Percentiles rank a stretch among this genome's conserved stretches.
These are phyloP conservation scores for Nothophaeocryptopus gaeumannii DNA, from an alignment of 2,329 filamentous ascomycete genomes.

Conservation along the genomic window DNA sequence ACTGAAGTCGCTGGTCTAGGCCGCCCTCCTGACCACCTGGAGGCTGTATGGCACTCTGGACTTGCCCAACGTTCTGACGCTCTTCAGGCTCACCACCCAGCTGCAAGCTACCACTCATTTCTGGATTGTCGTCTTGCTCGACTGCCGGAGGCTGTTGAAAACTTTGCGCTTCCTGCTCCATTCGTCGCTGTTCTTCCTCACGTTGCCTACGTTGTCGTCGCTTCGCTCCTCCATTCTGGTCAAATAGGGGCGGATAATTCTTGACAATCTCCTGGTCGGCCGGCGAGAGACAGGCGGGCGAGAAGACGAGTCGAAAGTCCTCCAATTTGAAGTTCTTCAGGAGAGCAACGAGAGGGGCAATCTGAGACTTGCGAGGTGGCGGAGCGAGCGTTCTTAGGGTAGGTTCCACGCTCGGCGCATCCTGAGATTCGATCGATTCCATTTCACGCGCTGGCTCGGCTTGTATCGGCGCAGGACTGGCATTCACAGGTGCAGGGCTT, in stretches of 20 bases:
- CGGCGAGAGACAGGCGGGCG: conserved; percentile 43
- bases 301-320: conserved; percentile 56
- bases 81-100: conserved; percentile 92
- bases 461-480: conserved; percentile 20
- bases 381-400: conserved; percentile 3
- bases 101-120: conserved; percentile 76
- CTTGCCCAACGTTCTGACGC: conserved; percentile 54
- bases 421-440: conserved; percentile 7
- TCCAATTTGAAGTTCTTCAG: conserved; percentile 41
- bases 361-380: conserved; percentile 15
- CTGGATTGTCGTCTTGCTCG: conserved; percentile 69
- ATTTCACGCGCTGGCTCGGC: conserved; percentile 6
- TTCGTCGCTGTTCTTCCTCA: conserved; percentile 55
- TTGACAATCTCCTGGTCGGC: conserved; percentile 53
- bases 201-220: conserved; percentile 69
- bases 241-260: conserved; percentile 74
- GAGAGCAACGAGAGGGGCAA: conserved; percentile 36
- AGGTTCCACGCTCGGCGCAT: not conserved
- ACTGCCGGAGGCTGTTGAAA: conserved; percentile 47
- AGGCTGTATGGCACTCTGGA: conserved; percentile 66
- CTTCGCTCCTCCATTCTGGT: conserved; percentile 76
- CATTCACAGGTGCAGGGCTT: conserved; percentile 63
- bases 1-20: conserved; percentile 33
- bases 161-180: conserved; percentile 52
- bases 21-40: conserved; percentile 44